Evolutionary conservation across 2,329 filamentous ascomycete species (phyloP).

Genomic region (Monosporascus sp.): DNA sequence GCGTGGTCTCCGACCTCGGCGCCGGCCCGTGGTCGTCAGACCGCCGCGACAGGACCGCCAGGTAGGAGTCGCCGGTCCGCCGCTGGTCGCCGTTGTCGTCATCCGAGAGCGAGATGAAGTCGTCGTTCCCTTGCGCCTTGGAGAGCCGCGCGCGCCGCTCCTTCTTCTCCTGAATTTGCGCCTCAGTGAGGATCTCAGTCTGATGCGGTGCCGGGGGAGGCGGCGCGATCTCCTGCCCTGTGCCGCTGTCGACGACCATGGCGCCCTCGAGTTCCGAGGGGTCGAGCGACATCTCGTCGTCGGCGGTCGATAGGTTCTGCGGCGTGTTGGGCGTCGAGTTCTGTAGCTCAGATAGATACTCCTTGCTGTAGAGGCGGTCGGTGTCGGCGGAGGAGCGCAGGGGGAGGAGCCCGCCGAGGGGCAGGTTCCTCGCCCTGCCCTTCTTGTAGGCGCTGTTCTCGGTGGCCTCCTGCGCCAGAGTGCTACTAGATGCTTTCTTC

Average conservation of each 20-base stretch:
- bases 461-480: constrained; percentile 56
- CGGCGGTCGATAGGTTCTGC: constrained; percentile 49
- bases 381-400: constrained; percentile 53
- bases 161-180: constrained; percentile 88
- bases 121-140: constrained; percentile 38
- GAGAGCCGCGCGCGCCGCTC: constrained; percentile 78
- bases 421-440: constrained; percentile 37
- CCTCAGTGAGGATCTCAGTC: constrained; percentile 66
- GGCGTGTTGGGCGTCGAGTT: constrained; percentile 81
- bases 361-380: constrained; percentile 76
- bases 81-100: constrained; percentile 31
- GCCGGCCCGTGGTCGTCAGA: constrained; percentile 32
- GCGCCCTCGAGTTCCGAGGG: constrained; percentile 58
- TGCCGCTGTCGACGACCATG: constrained; percentile 51
- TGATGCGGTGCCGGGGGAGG: constrained; percentile 15
- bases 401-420: constrained; percentile 44
- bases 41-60: constrained; percentile 27
- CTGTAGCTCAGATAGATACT: constrained; percentile 80
- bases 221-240: constrained; percentile 26
- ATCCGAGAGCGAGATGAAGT: constrained; percentile 62
- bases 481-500: constrained; percentile 44
- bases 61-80: constrained; percentile 22
- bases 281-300: constrained; percentile 52
- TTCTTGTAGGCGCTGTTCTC: constrained; percentile 62
- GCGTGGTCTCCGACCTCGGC: constrained; percentile 55